A percentile compares a stretch with the other conserved stretches of the same genome.
phyloP scores from a whole-genome alignment of 192 early-diverging fungal genomes.

The Entomortierella chlamydospora region DNA sequence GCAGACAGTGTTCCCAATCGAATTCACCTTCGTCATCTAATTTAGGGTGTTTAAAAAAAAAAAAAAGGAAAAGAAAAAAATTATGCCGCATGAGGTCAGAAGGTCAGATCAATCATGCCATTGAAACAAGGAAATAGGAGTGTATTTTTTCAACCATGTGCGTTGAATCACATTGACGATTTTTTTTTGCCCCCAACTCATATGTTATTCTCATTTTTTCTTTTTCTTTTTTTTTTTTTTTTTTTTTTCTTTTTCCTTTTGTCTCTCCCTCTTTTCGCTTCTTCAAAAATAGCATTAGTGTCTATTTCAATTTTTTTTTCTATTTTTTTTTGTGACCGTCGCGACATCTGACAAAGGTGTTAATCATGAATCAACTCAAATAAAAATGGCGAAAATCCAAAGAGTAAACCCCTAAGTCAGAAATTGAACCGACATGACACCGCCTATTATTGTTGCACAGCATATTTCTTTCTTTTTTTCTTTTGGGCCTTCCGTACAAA shows the following conservation, averaged over 20 bases:
- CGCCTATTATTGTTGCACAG: constrained; percentile 31
- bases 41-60: too few relatives aligned
- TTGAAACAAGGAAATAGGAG: constrained; percentile 9
- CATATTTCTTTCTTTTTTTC: not conserved
- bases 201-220: not conserved
- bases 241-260: constrained; percentile 3
- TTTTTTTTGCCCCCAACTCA: not conserved
- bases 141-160: constrained; percentile 11
- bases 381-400: not conserved
- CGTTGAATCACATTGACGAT: not conserved
- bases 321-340: not conserved
- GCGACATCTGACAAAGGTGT: not conserved
- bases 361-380: not conserved
- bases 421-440: constrained; percentile 16
- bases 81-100: not conserved
- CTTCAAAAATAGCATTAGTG: constrained; percentile 20
- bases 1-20: constrained; percentile 84
- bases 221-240: not conserved
- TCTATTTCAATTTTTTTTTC: not conserved
- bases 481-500: not conserved
- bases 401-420: not conserved
- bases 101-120: not conserved
- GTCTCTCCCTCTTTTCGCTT: not conserved
- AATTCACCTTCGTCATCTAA: constrained; percentile 67
- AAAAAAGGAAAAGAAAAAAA: not conserved